Evolutionary conservation across 2,329 filamentous ascomycete species (phyloP).

Genomic region (Colletotrichum neosansevieriae): DNA sequence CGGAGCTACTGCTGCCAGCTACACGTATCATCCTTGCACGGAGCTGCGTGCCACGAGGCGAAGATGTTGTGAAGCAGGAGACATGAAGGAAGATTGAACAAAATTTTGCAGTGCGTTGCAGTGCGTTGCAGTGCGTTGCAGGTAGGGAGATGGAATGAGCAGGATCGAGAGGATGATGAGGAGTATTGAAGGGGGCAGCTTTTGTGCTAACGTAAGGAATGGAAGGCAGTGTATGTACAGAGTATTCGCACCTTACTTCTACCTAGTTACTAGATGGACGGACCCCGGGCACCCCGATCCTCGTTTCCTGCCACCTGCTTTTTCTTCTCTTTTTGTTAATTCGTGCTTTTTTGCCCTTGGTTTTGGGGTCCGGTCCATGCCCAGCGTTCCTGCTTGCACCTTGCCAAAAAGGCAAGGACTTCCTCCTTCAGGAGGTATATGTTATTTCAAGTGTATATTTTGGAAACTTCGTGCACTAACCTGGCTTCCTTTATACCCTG

Average conservation of each 20-base stretch:
- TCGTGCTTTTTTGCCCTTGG: neutral
- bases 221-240: neutral
- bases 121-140: neutral
- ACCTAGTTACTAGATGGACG: too few species aligned
- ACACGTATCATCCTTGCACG: constrained; percentile 24
- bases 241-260: too few species aligned
- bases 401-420: too few species aligned
- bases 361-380: neutral
- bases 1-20: constrained; percentile 30
- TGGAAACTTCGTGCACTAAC: too few species aligned
- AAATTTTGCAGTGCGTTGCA: neutral
- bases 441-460: too few species aligned
- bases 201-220: neutral
- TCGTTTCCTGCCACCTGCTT: constrained; percentile 28
- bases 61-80: neutral
- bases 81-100: neutral
- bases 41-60: constrained; percentile 8
- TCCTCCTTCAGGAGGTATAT: too few species aligned
- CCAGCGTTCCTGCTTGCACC: neutral
- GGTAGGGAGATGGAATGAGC: constrained; percentile 1
- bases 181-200: too few species aligned
- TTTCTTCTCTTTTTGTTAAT: neutral
- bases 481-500: too few species aligned
- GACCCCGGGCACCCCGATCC: constrained; percentile 3
- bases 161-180: too few species aligned